These are phyloP conservation scores for Vaccinium corymbosum DNA, from an alignment of 148 eudicot genomes.

Conservation along the genomic window DNA sequence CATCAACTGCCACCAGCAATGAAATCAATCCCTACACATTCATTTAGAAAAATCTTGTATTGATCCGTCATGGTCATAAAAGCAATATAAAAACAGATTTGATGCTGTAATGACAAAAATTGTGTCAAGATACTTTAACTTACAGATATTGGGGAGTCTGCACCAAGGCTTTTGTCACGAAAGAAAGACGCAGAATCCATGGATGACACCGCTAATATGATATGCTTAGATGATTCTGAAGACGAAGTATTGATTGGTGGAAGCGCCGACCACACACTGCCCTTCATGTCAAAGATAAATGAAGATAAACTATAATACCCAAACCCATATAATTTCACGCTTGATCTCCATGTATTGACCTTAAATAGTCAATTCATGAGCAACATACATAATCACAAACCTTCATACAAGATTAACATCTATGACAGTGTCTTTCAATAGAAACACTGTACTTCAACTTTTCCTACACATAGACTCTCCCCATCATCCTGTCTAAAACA, in stretches of 20 bases:
- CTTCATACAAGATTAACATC: background rate
- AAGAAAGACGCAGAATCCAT: slow-evolving; percentile 97
- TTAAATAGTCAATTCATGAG: slow-evolving; percentile 7
- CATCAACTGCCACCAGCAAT: slow-evolving; percentile 88
- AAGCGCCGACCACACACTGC: slow-evolving; percentile 99
- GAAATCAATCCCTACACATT: slow-evolving; percentile 73
- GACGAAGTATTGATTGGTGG: slow-evolving; percentile 60
- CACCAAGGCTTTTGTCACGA: slow-evolving; percentile 95
- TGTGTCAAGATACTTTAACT: slow-evolving; percentile 27
- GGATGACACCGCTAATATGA: slow-evolving; percentile 64
- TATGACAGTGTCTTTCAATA: background rate
- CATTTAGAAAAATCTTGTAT: slow-evolving; percentile 13
- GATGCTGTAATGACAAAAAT: background rate
- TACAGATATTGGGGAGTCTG: slow-evolving; percentile 92
- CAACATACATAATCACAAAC: background rate
- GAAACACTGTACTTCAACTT: background rate
- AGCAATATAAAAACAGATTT: background rate
- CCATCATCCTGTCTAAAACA: slow-evolving; percentile 4
- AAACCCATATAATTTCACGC: background rate
- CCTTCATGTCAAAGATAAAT: slow-evolving; percentile 46
- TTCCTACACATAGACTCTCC: background rate
- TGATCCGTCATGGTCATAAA: slow-evolving; percentile 19
- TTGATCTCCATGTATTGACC: slow-evolving; percentile 2
- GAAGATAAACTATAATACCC: slow-evolving; percentile 18
- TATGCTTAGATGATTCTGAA: slow-evolving; percentile 48